phyloP scores from a whole-genome alignment of 352 stramenopile genomes.

The Phytophthora cactorum region DNA sequence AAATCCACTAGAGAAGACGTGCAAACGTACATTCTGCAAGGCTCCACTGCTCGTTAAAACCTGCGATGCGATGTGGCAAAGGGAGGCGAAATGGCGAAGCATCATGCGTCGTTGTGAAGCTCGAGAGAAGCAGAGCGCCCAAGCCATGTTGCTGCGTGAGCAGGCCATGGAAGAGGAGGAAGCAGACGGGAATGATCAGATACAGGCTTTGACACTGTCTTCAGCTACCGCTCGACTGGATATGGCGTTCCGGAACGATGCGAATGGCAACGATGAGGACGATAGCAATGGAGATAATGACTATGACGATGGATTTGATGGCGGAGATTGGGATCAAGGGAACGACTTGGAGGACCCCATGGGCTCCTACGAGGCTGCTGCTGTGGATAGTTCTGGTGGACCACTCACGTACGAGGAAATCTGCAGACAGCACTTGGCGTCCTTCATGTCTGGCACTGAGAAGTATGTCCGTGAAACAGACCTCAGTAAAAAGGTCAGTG shows the following conservation, averaged over 20 bases:
- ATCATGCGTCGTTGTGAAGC: conserved; percentile 55
- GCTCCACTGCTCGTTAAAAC: conserved; percentile 55
- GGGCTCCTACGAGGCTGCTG: conserved; percentile 18
- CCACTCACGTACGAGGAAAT: conserved; percentile 74
- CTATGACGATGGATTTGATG: conserved; percentile 38
- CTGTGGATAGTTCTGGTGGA: conserved; percentile 15
- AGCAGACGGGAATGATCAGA: conserved; percentile 34
- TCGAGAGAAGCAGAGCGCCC: conserved; percentile 60
- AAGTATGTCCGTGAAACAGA: conserved; percentile 79
- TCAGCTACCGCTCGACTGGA: conserved; percentile 46
- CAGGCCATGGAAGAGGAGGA: conserved; percentile 75
- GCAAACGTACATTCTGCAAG: conserved; percentile 69
- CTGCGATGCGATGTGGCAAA: conserved; percentile 62
- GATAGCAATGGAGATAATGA: conserved; percentile 43
- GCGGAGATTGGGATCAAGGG: conserved; percentile 40
- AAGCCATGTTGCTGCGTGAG: conserved; percentile 74
- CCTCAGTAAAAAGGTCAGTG: conserved; percentile 71
- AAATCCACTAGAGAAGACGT: conserved; percentile 60
- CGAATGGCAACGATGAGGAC: conserved; percentile 35
- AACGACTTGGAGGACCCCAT: conserved; percentile 34
- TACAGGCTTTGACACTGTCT: conserved; percentile 50
- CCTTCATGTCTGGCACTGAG: conserved; percentile 84
- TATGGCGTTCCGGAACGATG: conserved; percentile 43
- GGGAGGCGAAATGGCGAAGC: conserved; percentile 73
- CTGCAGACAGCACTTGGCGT: conserved; percentile 74